phyloP scores from a whole-genome alignment of 2,329 filamentous ascomycete species.

The Huntiella moniliformis region DNA sequence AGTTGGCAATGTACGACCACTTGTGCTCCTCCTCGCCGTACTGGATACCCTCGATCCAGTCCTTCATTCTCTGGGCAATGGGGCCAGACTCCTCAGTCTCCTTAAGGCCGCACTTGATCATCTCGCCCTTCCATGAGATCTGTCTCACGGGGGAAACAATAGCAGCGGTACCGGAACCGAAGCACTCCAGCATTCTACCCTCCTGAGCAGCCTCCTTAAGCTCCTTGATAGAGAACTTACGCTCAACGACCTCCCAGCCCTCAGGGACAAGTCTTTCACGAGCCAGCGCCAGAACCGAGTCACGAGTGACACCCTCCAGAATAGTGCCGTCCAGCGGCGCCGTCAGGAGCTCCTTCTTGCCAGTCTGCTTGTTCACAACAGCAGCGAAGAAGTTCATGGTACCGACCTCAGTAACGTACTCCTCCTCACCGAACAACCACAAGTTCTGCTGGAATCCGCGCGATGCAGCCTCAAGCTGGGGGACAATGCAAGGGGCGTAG shows the following conservation, averaged over 20 bases:
- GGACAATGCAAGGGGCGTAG: constrained; percentile 98
- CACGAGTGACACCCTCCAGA: constrained; percentile 80
- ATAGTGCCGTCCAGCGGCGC: constrained; percentile 93
- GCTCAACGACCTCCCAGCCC: constrained; percentile 76
- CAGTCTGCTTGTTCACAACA: constrained; percentile 67
- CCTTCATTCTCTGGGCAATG: constrained; percentile 72
- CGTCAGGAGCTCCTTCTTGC: constrained; percentile 83
- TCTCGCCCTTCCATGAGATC: constrained; percentile 71
- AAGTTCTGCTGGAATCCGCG: constrained; percentile 95
- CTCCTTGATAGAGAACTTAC: constrained; percentile 83
- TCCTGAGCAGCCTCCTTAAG: constrained; percentile 64
- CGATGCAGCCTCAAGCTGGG: constrained; percentile 77
- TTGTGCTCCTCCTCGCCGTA: constrained; percentile 84
- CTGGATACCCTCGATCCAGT: constrained; percentile 90
- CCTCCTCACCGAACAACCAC: constrained; percentile 90
- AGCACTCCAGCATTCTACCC: constrained; percentile 77
- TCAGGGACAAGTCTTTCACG: constrained; percentile 64
- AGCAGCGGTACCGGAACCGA: constrained; percentile 83
- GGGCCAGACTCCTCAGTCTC: constrained; percentile 73
- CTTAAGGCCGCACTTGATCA: constrained; percentile 67
- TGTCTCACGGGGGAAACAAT: constrained; percentile 79
- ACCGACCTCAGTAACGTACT: constrained; percentile 91
- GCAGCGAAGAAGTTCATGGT: constrained; percentile 98
- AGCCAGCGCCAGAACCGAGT: constrained; percentile 75
- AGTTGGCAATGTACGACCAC: constrained; percentile 52